Conservation (phyloP, 2,329 filamentous ascomycete genomes). For the Fusarium sororula region DNA sequence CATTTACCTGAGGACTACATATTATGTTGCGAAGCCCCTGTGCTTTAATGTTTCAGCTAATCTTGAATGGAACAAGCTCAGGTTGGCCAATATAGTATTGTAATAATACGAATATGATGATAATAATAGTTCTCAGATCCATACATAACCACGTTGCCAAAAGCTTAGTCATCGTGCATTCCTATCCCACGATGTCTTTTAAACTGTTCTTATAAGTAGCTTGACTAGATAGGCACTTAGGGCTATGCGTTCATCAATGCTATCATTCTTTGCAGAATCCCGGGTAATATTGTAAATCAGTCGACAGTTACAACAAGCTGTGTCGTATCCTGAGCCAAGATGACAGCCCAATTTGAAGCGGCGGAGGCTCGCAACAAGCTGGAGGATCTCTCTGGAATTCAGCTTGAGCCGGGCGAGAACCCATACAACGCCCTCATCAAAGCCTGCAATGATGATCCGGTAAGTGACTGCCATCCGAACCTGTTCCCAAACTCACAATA, state of each 20-base stretch:
- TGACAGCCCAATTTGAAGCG: conserved; percentile 32
- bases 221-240: not conserved
- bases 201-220: conserved; percentile 8
- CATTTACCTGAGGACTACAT: not conserved
- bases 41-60: conserved; percentile 13
- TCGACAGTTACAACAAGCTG: not conserved
- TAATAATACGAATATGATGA: not conserved
- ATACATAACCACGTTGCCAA: not conserved
- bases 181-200: not conserved
- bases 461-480: conserved; percentile 51
- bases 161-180: conserved; percentile 34
- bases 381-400: conserved; percentile 63
- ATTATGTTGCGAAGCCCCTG: not conserved
- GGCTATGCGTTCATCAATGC: not conserved
- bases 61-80: conserved; percentile 11
- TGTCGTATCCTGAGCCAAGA: not conserved
- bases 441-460: conserved; percentile 72
- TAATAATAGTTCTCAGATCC: conserved; percentile 5
- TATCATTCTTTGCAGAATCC: not conserved
- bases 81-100: not conserved
- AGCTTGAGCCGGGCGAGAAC: conserved; percentile 66
- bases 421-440: conserved; percentile 80
- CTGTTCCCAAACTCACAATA: not conserved
- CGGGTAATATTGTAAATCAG: not conserved
- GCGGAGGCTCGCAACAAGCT: conserved; percentile 59